phyloP scores from a whole-genome alignment of 371 early-diverging fungal genomes.

The Mortierella polycephala region DNA sequence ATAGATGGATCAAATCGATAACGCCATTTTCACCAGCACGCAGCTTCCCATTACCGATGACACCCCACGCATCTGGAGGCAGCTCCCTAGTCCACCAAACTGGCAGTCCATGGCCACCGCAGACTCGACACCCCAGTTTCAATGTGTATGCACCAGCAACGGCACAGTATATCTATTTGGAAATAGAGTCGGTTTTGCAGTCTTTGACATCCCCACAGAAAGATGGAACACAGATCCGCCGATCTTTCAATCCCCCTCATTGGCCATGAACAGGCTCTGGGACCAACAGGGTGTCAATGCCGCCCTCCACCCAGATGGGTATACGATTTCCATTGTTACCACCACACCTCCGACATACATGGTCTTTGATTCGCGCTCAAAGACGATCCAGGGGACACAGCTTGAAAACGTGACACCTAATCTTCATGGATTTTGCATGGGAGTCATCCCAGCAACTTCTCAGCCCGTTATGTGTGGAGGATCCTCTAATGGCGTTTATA shows the following conservation, averaged over 20 bases:
- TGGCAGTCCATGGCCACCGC: background rate
- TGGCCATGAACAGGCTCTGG: background rate
- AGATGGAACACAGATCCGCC: background rate
- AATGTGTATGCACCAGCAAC: conserved; percentile 7
- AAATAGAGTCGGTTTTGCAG: conserved; percentile 5
- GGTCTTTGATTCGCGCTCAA: conserved; percentile 1
- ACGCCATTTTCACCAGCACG: background rate
- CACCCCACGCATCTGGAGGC: background rate
- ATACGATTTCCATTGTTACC: conserved; percentile 8
- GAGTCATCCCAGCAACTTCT: background rate
- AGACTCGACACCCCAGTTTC: conserved; percentile 4
- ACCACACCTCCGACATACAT: conserved; percentile 4
- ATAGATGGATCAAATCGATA: no score
- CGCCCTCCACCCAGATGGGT: conserved; percentile 5
- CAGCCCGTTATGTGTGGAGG: conserved; percentile 3
- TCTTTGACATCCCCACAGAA: background rate
- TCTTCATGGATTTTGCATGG: conserved; percentile 9
- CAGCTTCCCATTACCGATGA: background rate
- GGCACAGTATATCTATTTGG: conserved; percentile 16
- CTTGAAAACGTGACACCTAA: background rate
- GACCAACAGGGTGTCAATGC: conserved; percentile 10
- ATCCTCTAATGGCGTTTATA: background rate
- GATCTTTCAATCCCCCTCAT: background rate
- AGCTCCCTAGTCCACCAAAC: conserved; percentile 7
- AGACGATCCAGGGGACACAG: background rate